Percentiles rank a stretch among this genome's conserved stretches.
phyloP scores from a whole-genome alignment of 441 rosid species.

The Croton laevigatus region DNA sequence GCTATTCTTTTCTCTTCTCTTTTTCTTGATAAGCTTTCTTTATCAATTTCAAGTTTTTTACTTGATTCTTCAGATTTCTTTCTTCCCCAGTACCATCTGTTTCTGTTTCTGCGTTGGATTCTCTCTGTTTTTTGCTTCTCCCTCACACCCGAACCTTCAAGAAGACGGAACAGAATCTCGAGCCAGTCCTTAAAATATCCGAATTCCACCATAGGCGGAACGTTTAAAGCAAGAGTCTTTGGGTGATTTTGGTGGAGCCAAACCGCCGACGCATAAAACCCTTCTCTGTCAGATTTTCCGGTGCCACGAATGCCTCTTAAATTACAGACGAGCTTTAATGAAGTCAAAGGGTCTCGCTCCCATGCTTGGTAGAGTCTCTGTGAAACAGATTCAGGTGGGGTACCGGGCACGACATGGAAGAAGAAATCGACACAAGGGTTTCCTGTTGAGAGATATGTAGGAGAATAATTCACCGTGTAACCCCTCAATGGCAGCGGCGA shows the following conservation, averaged over 20 bases:
- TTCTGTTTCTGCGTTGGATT: no score
- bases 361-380: conserved; percentile 16
- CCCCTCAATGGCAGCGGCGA: conserved; percentile 12
- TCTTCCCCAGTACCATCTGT: no score
- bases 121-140: neutral
- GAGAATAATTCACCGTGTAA: conserved; percentile 15
- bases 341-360: conserved; percentile 23
- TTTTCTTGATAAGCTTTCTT: conserved; percentile 18
- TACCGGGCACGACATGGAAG: conserved; percentile 31
- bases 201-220: conserved; percentile 13
- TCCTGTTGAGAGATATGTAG: conserved; percentile 23
- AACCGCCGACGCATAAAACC: conserved; percentile 22
- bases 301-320: conserved; percentile 30
- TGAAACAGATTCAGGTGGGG: conserved; percentile 7
- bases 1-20: conserved; percentile 15
- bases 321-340: conserved; percentile 27
- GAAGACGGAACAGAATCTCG: conserved; percentile 25
- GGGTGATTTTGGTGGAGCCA: conserved; percentile 30
- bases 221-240: conserved; percentile 26
- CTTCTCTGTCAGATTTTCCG: conserved; percentile 31
- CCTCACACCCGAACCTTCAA: conserved; percentile 25
- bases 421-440: conserved; percentile 34
- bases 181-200: conserved; percentile 29
- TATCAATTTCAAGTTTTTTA: conserved; percentile 19
- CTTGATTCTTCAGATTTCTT: no score